A percentile compares a stretch with the other conserved stretches of the same genome.
phyloP scores from a whole-genome alignment of 139 green algal genomes.

The Diplosphaera chodatii region DNA sequence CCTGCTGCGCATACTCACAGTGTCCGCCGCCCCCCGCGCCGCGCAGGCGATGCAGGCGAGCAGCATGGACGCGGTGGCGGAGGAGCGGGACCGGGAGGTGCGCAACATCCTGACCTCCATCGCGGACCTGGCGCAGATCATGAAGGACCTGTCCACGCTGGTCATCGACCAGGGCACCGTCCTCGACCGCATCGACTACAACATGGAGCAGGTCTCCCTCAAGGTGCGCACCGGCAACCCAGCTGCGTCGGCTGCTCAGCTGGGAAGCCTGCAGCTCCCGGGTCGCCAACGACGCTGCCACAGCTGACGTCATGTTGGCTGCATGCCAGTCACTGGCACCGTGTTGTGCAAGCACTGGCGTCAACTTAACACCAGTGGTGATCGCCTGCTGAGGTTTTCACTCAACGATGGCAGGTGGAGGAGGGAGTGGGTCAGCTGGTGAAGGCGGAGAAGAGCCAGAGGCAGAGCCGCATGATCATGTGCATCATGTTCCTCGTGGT shows the following conservation, averaged over 20 bases:
- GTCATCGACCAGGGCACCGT: slow-evolving; percentile 99
- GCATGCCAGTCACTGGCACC: too few relatives aligned
- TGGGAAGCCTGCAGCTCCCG: too few relatives aligned
- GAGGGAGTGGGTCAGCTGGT: slow-evolving; percentile 83
- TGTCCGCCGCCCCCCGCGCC: too few relatives aligned
- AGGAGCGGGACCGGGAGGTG: slow-evolving; percentile 84
- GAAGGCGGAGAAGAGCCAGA: slow-evolving; percentile 86
- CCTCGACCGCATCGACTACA: slow-evolving; percentile 93
- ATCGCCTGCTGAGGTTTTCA: too few relatives aligned
- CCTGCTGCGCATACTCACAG: too few relatives aligned
- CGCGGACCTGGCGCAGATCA: slow-evolving; percentile 87
- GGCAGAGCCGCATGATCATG: slow-evolving; percentile 61
- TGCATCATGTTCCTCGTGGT: slow-evolving; percentile 91
- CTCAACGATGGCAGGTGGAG: slow-evolving; percentile 72
- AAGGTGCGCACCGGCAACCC: not conserved
- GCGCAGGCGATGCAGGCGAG: slow-evolving; percentile 37
- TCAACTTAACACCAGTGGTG: too few relatives aligned
- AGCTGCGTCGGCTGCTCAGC: too few relatives aligned
- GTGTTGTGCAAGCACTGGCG: too few relatives aligned
- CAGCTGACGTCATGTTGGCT: not conserved
- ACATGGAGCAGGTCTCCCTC: slow-evolving; percentile 64
- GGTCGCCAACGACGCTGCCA: too few relatives aligned
- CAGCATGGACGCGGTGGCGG: slow-evolving; percentile 38
- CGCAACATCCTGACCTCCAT: slow-evolving; percentile 69
- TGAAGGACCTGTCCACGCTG: slow-evolving; percentile 89